A percentile compares a stretch with the other conserved stretches of the same genome.
phyloP scores from a whole-genome alignment of 2,329 filamentous ascomycete species.

The Arachnomyces sp. region DNA sequence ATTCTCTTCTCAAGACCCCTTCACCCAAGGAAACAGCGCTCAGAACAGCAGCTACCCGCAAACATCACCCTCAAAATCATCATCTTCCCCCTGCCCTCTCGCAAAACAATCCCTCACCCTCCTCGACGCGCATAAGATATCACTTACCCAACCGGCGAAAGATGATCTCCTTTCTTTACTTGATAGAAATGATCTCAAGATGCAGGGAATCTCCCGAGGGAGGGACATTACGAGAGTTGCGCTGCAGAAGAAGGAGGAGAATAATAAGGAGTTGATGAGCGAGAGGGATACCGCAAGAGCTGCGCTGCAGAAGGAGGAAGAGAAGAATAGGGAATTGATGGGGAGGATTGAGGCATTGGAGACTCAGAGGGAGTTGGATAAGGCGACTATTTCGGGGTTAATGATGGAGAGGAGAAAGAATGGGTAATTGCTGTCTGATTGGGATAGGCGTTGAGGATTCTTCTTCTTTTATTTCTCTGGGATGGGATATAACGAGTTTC shows the following conservation, averaged over 20 bases:
- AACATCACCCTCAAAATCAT: slow-evolving; percentile 14
- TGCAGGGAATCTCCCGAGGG: slow-evolving; percentile 56
- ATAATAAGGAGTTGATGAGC: slow-evolving; percentile 59
- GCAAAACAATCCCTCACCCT: slow-evolving; percentile 23
- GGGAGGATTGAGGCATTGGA: slow-evolving; percentile 14
- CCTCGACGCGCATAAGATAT: slow-evolving; percentile 27
- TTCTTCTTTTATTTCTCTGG: too few relatives aligned
- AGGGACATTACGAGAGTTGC: slow-evolving; percentile 59
- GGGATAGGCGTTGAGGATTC: background rate
- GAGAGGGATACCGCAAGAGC: slow-evolving; percentile 53
- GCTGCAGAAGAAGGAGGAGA: slow-evolving; percentile 57
- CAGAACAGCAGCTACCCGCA: too few relatives aligned
- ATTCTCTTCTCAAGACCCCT: background rate
- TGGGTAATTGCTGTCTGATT: too few relatives aligned
- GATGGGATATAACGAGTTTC: too few relatives aligned
- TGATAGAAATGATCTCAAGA: slow-evolving; percentile 49
- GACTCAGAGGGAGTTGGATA: background rate
- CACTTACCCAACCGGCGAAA: slow-evolving; percentile 25
- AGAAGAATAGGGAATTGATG: slow-evolving; percentile 38
- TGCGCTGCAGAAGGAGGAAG: slow-evolving; percentile 49
- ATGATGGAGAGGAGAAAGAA: too few relatives aligned
- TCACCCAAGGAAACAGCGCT: slow-evolving; percentile 1
- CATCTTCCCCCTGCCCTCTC: slow-evolving; percentile 16
- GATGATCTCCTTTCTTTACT: slow-evolving; percentile 39
- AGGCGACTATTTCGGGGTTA: too few relatives aligned